phyloP scores from a whole-genome alignment of 1,139 yeast species.

The Lodderomyces theae region DNA sequence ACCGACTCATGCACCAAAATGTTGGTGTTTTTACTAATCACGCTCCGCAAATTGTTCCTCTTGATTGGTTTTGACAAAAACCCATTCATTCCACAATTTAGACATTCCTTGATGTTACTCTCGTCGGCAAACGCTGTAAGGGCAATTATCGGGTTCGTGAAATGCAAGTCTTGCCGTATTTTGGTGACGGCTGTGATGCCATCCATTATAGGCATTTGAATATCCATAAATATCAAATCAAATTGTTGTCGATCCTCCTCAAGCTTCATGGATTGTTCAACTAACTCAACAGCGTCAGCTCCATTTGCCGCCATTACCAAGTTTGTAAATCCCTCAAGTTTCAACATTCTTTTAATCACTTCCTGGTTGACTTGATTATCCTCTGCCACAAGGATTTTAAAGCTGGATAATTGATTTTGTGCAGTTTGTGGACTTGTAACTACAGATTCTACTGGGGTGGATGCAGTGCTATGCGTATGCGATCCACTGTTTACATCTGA shows the following conservation, averaged over 20 bases:
- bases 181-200: constrained; percentile 79
- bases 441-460: background rate
- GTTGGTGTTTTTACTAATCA: constrained; percentile 47
- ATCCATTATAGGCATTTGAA: constrained; percentile 92
- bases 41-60: constrained; percentile 59
- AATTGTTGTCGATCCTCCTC: constrained; percentile 26
- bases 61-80: constrained; percentile 85
- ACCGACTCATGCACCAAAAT: constrained; percentile 24
- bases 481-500: background rate
- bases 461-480: background rate
- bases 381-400: constrained; percentile 83
- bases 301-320: constrained; percentile 85
- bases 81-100: constrained; percentile 83
- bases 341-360: constrained; percentile 81
- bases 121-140: constrained; percentile 93
- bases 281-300: constrained; percentile 73
- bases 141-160: constrained; percentile 79
- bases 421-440: background rate
- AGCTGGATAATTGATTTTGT: constrained; percentile 27
- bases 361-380: constrained; percentile 91
- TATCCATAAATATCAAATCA: constrained; percentile 90
- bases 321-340: constrained; percentile 69
- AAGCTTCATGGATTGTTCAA: constrained; percentile 46
- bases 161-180: constrained; percentile 65
- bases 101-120: constrained; percentile 73